Evolutionary conservation across 768 basidiomycete genomes (phyloP).

Genomic region (Lyophyllum atratum): DNA sequence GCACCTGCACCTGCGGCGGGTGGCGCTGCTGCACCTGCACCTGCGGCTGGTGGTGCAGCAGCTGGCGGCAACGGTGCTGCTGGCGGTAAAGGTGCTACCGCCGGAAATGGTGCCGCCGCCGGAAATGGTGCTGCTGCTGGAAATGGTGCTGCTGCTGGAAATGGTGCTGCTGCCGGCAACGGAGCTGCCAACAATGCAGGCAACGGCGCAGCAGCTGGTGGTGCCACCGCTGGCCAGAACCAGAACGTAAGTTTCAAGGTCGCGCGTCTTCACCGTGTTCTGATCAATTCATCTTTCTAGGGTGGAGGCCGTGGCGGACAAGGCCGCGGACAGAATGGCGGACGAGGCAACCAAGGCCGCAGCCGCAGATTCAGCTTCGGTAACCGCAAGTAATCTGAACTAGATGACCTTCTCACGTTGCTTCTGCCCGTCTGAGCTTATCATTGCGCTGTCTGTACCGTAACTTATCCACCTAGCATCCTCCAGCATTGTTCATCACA

Average conservation of each 20-base stretch:
- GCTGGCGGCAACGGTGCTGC: constrained; percentile 2
- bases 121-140: constrained; percentile 13
- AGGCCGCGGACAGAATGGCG: background rate
- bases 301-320: constrained; percentile 3
- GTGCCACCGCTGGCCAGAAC: background rate
- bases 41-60: constrained; percentile 19
- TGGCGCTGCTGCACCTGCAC: constrained; percentile 18
- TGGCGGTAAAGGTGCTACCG: constrained; percentile 12
- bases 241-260: background rate
- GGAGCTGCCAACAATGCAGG: background rate
- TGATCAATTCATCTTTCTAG: background rate
- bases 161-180: background rate
- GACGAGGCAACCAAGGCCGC: constrained; percentile 1
- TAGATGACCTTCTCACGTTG: constrained; percentile 2
- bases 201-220: background rate
- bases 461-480: constrained; percentile 2
- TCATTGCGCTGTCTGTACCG: background rate
- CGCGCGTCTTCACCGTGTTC: background rate
- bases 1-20: constrained; percentile 14
- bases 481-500: constrained; percentile 11
- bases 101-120: constrained; percentile 11
- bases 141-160: constrained; percentile 12
- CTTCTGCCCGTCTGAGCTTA: background rate
- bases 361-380: constrained; percentile 8
- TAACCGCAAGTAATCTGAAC: background rate